Conservation (phyloP, 495 filamentous ascomycete genomes). For the Penicillium goetzii region DNA sequence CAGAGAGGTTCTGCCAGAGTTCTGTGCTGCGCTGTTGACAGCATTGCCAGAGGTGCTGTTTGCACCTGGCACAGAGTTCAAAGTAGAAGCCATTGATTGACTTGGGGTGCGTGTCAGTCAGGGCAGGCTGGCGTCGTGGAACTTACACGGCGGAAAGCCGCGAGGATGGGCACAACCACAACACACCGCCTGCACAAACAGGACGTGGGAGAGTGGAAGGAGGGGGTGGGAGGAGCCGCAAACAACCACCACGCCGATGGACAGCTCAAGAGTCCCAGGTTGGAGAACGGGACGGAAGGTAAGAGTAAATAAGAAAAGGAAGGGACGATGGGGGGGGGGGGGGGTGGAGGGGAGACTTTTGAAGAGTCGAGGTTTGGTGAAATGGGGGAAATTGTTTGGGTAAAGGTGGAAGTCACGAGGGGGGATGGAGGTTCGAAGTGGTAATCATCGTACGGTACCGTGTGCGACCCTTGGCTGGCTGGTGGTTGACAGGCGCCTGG, state of each 20-base stretch:
- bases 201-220: constrained; percentile 23
- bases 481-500: constrained; percentile 12
- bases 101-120: constrained; percentile 29
- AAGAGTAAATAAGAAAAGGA: constrained; percentile 12
- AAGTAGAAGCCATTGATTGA: constrained; percentile 55
- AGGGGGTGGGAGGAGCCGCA: constrained; percentile 17
- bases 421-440: constrained; percentile 1
- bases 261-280: neutral
- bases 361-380: constrained; percentile 6
- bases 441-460: constrained; percentile 24
- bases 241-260: neutral
- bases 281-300: constrained; percentile 7
- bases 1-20: constrained; percentile 49
- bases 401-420: constrained; percentile 29
- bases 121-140: constrained; percentile 45
- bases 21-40: constrained; percentile 39
- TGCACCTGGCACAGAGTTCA: constrained; percentile 48
- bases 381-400: constrained; percentile 24
- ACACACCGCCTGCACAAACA: constrained; percentile 50
- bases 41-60: constrained; percentile 56
- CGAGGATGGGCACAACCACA: constrained; percentile 39
- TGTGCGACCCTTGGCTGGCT: constrained; percentile 21
- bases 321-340: constrained; percentile 8
- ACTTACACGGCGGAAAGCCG: constrained; percentile 48
- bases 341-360: constrained; percentile 12